phyloP scores from a whole-genome alignment of 441 rosid species.

The Arabidopsis lyrata region DNA sequence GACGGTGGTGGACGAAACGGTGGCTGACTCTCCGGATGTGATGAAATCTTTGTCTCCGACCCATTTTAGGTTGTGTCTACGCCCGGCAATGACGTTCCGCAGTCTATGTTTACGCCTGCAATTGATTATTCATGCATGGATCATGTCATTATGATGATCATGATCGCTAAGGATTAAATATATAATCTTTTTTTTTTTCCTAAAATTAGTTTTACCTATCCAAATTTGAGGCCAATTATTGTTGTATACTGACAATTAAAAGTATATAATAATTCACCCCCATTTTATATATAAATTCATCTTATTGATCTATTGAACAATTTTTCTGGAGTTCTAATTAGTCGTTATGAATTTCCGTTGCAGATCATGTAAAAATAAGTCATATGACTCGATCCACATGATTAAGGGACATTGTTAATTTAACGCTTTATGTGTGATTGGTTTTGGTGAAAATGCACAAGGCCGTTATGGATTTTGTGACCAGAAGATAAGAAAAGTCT shows the following conservation, averaged over 20 bases:
- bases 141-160: not conserved
- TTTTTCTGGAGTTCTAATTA: no score
- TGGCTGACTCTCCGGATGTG: slow-evolving; percentile 37
- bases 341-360: no score
- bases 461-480: not conserved
- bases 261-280: no score
- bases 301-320: no score
- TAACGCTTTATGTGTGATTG: not conserved
- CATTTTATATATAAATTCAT: no score
- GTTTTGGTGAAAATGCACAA: not conserved
- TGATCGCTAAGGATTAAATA: not conserved
- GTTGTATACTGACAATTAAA: no score
- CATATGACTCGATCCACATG: no score
- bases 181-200: not conserved
- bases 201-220: no score
- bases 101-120: slow-evolving; percentile 53
- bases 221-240: no score
- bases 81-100: slow-evolving; percentile 51
- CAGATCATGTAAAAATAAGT: no score
- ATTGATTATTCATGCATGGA: not conserved
- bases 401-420: not conserved
- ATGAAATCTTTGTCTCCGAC: slow-evolving; percentile 53
- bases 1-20: slow-evolving; percentile 30
- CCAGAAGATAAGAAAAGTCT: not conserved
- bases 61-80: slow-evolving; percentile 50